Conservation (phyloP, 129 eudicot species). For the Lactuca sativa region DNA sequence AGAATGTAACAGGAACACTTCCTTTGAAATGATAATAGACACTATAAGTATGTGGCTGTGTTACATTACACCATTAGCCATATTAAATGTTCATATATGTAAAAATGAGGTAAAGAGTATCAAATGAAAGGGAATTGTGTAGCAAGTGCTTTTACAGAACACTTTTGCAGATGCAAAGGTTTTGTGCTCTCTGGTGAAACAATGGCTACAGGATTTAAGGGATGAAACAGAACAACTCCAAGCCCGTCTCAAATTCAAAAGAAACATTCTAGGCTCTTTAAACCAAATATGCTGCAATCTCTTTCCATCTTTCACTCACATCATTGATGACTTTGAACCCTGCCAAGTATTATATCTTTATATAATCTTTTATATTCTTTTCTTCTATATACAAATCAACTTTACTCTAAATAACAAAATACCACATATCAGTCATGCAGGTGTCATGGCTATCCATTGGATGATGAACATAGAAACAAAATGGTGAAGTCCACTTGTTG, state of each 20-base stretch:
- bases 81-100: conserved; percentile 8
- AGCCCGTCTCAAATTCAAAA: conserved; percentile 65
- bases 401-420: conserved; percentile 4
- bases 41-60: background rate
- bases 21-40: conserved; percentile 6
- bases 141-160: conserved; percentile 16
- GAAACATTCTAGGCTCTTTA: conserved; percentile 46
- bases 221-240: conserved; percentile 65
- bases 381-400: background rate
- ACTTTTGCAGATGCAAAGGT: conserved; percentile 59
- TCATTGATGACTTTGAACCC: conserved; percentile 62
- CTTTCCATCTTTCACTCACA: conserved; percentile 50
- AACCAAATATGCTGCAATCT: conserved; percentile 80
- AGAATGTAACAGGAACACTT: conserved; percentile 8
- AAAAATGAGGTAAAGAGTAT: conserved; percentile 9
- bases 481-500: conserved; percentile 41
- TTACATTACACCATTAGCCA: background rate
- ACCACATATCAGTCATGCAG: conserved; percentile 60
- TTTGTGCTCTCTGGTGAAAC: conserved; percentile 52
- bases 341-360: conserved; percentile 55
- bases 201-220: conserved; percentile 71
- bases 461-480: conserved; percentile 34
- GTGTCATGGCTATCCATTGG: conserved; percentile 70
- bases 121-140: conserved; percentile 5
- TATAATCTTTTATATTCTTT: background rate